Base-by-base conservation (phyloP, 495 filamentous ascomycete species). In the Penicillium diatomitis region DNA sequence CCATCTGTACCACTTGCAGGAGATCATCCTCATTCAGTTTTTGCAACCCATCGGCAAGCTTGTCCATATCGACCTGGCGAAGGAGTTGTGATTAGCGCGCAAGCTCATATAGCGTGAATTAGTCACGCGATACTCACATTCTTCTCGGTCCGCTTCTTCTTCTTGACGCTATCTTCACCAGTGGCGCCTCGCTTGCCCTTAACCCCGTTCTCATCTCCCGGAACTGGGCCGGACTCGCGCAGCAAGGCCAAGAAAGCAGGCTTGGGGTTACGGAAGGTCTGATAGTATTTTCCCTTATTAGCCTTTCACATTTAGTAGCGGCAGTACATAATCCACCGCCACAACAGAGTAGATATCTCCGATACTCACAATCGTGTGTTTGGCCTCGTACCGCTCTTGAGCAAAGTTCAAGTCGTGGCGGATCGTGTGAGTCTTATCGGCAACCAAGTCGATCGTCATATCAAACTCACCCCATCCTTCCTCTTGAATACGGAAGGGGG, bases 391-490 rank as follows among this genome's bases (percentile, higher is more conserved):
- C 41, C 79, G 77, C 47, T 80, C 73, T 45, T 80, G 79, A 41
- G 79, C 75, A 57, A 99, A 99, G 73, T 99, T 95, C 46, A 99
- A 74, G 63, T 99, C 94, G 66, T 99, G 94, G 31, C 68, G 64
- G 48, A 99, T 71, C 20, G 76, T 72, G 57, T 86, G 82, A 43
- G 96, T 89, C 51, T 90, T 90, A 68, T 95, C 88, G 28, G 84
- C 80, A 55, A 78, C 82, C 31, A 95, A 73, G 44, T 84, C 76
- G 52, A 97, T 91, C 29, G 76, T 73, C 87, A 97, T 91, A 60
- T 97, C 94, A 61, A 99, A 99, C 69, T 99, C 94, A 59, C 94
- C 94, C 94, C 94, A 99, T 57, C 94, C 94, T 66, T 94, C 84
- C 67, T 99, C 94, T 46, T 80, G 70, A 63, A 95, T 92, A 28